phyloP scores from a whole-genome alignment of 176 grass and related monocot genomes.

The Eragrostis nindensis region DNA sequence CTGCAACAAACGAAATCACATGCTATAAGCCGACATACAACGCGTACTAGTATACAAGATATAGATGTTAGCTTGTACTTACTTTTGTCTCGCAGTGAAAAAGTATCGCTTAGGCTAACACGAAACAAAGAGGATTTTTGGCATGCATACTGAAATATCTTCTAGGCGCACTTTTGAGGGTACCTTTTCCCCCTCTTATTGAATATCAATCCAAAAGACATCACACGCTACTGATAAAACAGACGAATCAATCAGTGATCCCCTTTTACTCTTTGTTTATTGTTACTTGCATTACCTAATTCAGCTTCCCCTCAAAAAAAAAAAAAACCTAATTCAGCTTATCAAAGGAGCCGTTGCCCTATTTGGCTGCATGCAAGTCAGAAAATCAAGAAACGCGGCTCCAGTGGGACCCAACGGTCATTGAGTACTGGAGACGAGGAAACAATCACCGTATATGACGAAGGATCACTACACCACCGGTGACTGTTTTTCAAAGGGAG shows the following conservation, averaged over 20 bases:
- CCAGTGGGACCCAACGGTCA: neutral
- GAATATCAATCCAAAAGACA: conserved; percentile 18
- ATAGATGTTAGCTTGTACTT: neutral
- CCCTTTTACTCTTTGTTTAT: conserved; percentile 10
- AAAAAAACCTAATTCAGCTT: conserved; percentile 33
- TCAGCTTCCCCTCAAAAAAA: no score
- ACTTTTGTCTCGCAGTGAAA: neutral
- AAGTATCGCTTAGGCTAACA: neutral
- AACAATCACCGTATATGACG: neutral
- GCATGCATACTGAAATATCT: neutral
- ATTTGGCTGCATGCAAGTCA: conserved; percentile 10
- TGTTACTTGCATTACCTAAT: neutral
- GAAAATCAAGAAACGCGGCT: conserved; percentile 11
- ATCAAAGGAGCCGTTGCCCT: conserved; percentile 29
- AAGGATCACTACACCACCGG: neutral
- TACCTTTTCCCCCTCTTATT: conserved; percentile 35
- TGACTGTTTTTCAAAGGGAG: conserved; percentile 1
- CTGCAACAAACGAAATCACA: neutral
- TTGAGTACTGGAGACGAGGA: no score
- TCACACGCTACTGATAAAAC: neutral
- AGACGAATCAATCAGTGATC: neutral
- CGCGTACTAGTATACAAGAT: neutral
- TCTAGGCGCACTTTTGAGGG: conserved; percentile 5
- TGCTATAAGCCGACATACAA: neutral
- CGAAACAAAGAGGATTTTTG: conserved; percentile 12